phyloP scores from a whole-genome alignment of 257 asterid species.

The Solanum corneliomulleri region DNA sequence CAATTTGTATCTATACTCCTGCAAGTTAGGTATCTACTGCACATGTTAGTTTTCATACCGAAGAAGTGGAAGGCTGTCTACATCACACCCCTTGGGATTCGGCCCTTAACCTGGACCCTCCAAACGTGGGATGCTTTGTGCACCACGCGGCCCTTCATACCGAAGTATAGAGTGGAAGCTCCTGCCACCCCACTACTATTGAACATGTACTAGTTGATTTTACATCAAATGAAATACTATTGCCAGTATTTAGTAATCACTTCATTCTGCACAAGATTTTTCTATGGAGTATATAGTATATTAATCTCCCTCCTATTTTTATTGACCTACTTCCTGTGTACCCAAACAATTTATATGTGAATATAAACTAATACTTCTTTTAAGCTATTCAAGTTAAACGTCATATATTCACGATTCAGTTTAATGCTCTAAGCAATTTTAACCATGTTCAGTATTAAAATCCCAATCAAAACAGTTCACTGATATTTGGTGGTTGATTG shows the following conservation, averaged over 20 bases:
- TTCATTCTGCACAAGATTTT: background rate
- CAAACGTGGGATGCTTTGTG: background rate
- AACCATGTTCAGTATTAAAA: background rate
- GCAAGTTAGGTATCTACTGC: background rate
- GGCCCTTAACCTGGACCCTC: background rate
- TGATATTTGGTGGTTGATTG: background rate
- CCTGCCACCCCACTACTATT: background rate
- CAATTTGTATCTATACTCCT: background rate
- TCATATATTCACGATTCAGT: background rate
- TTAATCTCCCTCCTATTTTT: background rate
- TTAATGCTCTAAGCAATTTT: background rate
- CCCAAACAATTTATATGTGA: background rate
- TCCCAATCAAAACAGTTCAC: background rate
- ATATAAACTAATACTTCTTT: background rate
- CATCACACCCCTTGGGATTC: background rate
- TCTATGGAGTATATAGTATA: background rate
- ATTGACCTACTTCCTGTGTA: background rate
- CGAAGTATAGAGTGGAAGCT: background rate
- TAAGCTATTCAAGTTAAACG: background rate
- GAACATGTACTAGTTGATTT: background rate
- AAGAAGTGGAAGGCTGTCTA: background rate
- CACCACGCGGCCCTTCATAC: background rate
- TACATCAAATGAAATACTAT: background rate
- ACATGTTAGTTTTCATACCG: background rate
- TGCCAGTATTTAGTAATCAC: background rate